phyloP scores from a whole-genome alignment of 768 basidiomycete genomes.

The Amanita jacksonii region DNA sequence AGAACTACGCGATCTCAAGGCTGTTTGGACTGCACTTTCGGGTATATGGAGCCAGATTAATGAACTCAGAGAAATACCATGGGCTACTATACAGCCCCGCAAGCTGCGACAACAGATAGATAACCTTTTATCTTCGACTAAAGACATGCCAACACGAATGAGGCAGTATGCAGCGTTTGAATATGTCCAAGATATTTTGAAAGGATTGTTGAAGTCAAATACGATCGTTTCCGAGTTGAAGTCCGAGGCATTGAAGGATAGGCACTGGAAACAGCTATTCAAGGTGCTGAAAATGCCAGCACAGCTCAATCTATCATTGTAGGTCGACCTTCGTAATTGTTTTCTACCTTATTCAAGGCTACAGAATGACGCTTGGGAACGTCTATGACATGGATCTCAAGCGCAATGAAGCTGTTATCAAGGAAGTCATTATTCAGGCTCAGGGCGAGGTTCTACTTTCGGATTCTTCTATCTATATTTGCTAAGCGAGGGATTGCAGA shows the following conservation, averaged over 20 bases:
- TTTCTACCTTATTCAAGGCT: conserved; percentile 5
- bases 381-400: conserved; percentile 97
- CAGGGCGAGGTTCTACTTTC: conserved; percentile 72
- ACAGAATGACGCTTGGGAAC: conserved; percentile 88
- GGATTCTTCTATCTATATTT: conserved; percentile 18
- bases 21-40: conserved; percentile 97
- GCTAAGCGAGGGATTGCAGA: conserved; percentile 37
- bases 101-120: conserved; percentile 94
- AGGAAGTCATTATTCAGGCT: conserved; percentile 93
- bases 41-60: conserved; percentile 93
- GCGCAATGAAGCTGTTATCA: conserved; percentile 83
- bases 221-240: conserved; percentile 87
- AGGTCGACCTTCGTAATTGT: conserved; percentile 15
- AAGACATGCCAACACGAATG: conserved; percentile 99
- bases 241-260: conserved; percentile 93
- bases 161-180: conserved; percentile 98
- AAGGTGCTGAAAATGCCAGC: conserved; percentile 72
- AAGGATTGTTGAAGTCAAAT: conserved; percentile 84
- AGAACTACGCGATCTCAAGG: conserved; percentile 92
- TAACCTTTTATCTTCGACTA: conserved; percentile 82
- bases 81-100: conserved; percentile 90
- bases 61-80: conserved; percentile 79
- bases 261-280: conserved; percentile 98
- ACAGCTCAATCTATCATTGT: conserved; percentile 71
- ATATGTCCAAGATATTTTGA: conserved; percentile 88